phyloP scores from a whole-genome alignment of 768 basidiomycete genomes.

The Nevesoporus exiguus region DNA sequence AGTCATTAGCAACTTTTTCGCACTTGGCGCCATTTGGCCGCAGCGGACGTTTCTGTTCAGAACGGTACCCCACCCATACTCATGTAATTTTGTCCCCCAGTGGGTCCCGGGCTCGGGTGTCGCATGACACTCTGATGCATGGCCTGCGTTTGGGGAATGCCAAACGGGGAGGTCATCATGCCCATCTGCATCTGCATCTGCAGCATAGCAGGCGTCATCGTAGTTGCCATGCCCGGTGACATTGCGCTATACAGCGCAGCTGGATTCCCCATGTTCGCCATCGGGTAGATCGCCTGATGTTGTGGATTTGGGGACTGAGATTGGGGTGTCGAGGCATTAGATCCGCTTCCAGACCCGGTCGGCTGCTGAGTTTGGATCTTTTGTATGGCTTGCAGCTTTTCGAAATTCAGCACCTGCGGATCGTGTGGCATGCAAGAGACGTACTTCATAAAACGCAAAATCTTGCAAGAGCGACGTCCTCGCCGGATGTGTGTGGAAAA shows the following conservation, averaged over 20 bases:
- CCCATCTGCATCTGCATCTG: conserved; percentile 51
- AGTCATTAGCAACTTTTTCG: conserved; percentile 13
- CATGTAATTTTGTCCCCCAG: conserved; percentile 44
- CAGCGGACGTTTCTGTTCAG: conserved; percentile 20
- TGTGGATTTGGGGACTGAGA: conserved; percentile 40
- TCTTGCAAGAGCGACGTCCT: conserved; percentile 92
- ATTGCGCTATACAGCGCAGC: conserved; percentile 38
- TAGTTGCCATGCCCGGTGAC: conserved; percentile 29
- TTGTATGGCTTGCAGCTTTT: conserved; percentile 81
- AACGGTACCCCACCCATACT: conserved; percentile 36
- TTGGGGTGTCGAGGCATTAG: conserved; percentile 31
- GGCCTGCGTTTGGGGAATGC: conserved; percentile 58
- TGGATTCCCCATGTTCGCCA: conserved; percentile 42
- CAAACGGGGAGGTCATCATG: conserved; percentile 47
- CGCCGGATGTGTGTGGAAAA: conserved; percentile 91
- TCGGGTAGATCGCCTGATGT: conserved; percentile 48
- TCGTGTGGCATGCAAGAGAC: conserved; percentile 11
- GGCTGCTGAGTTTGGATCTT: conserved; percentile 46
- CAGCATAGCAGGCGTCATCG: conserved; percentile 32
- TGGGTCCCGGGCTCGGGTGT: conserved; percentile 66
- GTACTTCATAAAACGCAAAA: conserved; percentile 87
- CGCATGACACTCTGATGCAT: conserved; percentile 87
- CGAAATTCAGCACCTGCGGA: conserved; percentile 5
- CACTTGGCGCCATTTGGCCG: conserved; percentile 1
- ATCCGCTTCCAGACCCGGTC: conserved; percentile 24